A percentile compares a stretch with the other conserved stretches of the same genome.
Evolutionary conservation across 2,329 filamentous ascomycete species (phyloP).

Genomic region (Sporothrix phasma): DNA sequence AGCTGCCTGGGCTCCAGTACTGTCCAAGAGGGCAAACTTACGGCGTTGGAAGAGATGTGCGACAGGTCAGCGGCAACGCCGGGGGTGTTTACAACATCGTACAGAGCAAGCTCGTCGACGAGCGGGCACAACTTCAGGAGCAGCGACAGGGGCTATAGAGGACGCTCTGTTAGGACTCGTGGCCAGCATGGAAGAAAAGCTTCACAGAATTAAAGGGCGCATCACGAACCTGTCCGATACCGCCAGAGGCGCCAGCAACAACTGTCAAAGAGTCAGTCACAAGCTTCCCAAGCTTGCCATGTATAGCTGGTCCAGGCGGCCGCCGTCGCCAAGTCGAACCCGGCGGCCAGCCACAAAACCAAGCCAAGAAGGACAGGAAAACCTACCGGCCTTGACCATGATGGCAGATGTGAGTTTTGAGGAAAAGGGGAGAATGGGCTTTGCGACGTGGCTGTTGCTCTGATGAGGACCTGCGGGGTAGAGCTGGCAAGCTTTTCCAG

Average conservation of each 20-base stretch:
- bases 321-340: background rate
- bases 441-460: background rate
- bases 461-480: conserved; percentile 18
- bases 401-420: conserved; percentile 19
- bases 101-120: conserved; percentile 86
- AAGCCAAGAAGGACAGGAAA: background rate
- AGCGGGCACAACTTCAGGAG: conserved; percentile 85
- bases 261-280: conserved; percentile 31
- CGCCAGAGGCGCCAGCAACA: conserved; percentile 93
- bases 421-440: conserved; percentile 9
- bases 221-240: conserved; percentile 82
- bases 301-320: background rate
- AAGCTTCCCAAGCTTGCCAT: background rate
- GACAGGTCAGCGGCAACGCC: conserved; percentile 94
- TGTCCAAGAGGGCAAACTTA: conserved; percentile 28
- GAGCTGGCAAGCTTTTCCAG: conserved; percentile 18
- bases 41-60: conserved; percentile 87
- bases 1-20: conserved; percentile 1
- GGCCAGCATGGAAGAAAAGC: background rate
- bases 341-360: background rate
- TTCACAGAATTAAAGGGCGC: background rate
- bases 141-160: conserved; percentile 85
- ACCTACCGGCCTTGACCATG: conserved; percentile 32
- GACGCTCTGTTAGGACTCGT: background rate
- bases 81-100: conserved; percentile 98